Conservation (phyloP, 345 rosid genomes). For the Arabis hirsuta region DNA sequence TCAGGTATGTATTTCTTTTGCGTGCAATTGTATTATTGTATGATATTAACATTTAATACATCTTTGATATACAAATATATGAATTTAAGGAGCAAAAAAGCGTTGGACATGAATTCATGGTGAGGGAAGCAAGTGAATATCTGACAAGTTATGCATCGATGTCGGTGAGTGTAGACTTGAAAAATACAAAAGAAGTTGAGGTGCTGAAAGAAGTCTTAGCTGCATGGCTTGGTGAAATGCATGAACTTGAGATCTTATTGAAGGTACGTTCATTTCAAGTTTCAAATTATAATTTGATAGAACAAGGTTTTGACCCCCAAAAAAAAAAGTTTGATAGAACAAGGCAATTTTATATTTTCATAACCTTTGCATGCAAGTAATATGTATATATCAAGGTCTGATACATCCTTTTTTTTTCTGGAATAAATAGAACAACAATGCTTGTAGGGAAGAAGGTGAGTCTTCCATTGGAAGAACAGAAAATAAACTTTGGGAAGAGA, state of each 20-base stretch:
- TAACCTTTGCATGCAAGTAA: background rate
- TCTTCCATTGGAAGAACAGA: background rate
- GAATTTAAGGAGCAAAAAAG: background rate
- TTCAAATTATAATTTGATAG: no score
- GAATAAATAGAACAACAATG: no score
- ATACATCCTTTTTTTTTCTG: background rate
- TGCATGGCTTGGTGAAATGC: background rate
- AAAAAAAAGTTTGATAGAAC: no score
- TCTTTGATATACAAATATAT: background rate
- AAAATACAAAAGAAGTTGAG: slow-evolving; percentile 4
- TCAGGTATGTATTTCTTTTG: slow-evolving; percentile 11
- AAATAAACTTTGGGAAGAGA: background rate
- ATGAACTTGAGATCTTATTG: background rate
- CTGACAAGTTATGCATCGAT: background rate
- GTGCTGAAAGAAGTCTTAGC: background rate
- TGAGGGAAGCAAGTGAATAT: background rate
- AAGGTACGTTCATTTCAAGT: no score
- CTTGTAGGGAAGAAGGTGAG: background rate
- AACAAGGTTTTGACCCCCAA: no score
- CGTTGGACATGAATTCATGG: slow-evolving; percentile 3
- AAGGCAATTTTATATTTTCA: background rate
- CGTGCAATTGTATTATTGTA: background rate
- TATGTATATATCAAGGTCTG: no score
- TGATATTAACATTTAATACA: background rate
- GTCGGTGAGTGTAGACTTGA: background rate